Percentiles rank a stretch among this genome's conserved stretches.
Conservation (phyloP, 1,284 basidiomycete genomes). For the Takashimella koratensis region DNA sequence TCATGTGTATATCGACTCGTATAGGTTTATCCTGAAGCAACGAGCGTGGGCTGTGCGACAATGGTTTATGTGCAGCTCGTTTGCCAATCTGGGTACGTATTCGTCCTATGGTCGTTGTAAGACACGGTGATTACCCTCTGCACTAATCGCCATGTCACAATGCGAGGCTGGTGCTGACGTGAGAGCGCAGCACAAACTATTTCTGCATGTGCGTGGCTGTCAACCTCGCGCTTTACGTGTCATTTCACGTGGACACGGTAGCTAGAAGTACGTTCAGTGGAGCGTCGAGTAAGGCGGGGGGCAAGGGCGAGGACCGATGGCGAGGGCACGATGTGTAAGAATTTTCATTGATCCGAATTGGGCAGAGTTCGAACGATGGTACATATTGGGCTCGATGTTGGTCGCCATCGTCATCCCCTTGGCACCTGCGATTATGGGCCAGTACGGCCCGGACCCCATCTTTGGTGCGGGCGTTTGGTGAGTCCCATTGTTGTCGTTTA, state of each 20-base stretch:
- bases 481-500: too few relatives aligned
- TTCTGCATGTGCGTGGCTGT: constrained; percentile 36
- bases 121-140: too few relatives aligned
- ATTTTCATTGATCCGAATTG: not conserved
- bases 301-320: not conserved
- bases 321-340: not conserved
- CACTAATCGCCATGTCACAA: too few relatives aligned
- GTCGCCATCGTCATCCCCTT: not conserved
- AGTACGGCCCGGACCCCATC: not conserved
- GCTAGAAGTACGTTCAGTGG: not conserved
- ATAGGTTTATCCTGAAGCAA: not conserved
- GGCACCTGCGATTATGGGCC: not conserved
- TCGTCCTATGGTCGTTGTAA: too few relatives aligned
- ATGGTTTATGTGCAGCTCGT: not conserved
- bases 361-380: not conserved
- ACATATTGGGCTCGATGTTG: not conserved
- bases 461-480: not conserved
- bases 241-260: not conserved
- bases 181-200: constrained; percentile 39
- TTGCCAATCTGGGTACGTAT: not conserved
- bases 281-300: not conserved
- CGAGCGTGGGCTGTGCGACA: not conserved
- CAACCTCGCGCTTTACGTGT: constrained; percentile 20
- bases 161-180: too few relatives aligned
- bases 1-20: too few relatives aligned